These are phyloP conservation scores for Globisporangium spiculum DNA, from an alignment of 352 stramenopile species.

Conservation along the genomic window DNA sequence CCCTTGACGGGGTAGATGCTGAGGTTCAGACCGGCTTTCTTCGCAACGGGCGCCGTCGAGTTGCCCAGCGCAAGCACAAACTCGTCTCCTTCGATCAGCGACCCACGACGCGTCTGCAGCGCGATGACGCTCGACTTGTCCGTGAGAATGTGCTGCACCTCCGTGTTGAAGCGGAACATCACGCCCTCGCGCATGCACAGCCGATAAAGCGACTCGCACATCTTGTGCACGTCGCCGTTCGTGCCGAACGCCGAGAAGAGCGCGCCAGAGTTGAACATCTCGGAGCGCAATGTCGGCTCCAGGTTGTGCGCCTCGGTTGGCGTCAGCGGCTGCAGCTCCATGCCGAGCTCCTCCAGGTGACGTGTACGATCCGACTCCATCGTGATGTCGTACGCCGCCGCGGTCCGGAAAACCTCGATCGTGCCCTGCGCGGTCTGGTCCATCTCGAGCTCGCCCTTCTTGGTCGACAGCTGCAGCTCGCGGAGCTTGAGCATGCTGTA, in stretches of 20 bases:
- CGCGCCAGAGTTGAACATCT: constrained; percentile 61
- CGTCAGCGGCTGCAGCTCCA: constrained; percentile 73
- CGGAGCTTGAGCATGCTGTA: constrained; percentile 86
- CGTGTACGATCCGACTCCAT: constrained; percentile 67
- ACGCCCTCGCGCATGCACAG: constrained; percentile 80
- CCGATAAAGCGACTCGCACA: constrained; percentile 78
- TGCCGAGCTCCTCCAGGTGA: constrained; percentile 72
- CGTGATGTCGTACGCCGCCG: constrained; percentile 58
- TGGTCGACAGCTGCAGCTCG: constrained; percentile 70
- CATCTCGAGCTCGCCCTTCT: constrained; percentile 84
- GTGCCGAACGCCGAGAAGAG: constrained; percentile 81
- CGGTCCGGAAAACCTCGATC: constrained; percentile 70
- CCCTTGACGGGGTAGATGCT: constrained; percentile 85
- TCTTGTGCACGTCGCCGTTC: constrained; percentile 88
- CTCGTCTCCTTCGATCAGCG: constrained; percentile 84
- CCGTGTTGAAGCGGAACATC: constrained; percentile 88
- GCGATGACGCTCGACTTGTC: constrained; percentile 77
- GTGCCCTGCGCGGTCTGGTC: constrained; percentile 83
- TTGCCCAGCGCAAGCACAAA: constrained; percentile 85
- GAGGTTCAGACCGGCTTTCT: constrained; percentile 67
- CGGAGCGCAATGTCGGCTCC: constrained; percentile 54
- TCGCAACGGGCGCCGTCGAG: constrained; percentile 61
- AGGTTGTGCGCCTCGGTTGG: constrained; percentile 54
- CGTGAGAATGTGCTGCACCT: constrained; percentile 76
- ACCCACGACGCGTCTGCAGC: constrained; percentile 73